A percentile compares a stretch with the other conserved stretches of the same genome.
These are phyloP conservation scores for Chondrostereum purpureum DNA, from an alignment of 1,284 basidiomycete species.

Conservation along the genomic window DNA sequence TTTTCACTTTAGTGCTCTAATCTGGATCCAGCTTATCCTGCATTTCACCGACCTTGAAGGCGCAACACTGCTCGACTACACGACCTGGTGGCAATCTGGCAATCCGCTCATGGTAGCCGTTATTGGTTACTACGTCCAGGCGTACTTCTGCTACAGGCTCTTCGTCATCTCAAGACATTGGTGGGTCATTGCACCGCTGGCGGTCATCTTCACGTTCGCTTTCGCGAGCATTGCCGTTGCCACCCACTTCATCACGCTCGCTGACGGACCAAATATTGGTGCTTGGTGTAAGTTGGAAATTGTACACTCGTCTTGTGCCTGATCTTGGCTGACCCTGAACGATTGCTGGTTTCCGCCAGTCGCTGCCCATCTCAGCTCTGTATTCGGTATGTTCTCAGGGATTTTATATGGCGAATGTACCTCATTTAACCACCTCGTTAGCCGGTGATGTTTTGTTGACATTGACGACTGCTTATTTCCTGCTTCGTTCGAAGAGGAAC, in stretches of 20 bases:
- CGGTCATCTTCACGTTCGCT: neutral
- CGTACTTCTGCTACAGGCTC: slow-evolving; percentile 4
- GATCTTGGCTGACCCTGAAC: neutral
- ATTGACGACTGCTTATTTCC: neutral
- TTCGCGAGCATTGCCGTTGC: neutral
- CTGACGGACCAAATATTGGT: neutral
- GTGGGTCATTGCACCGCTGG: neutral
- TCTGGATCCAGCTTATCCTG: slow-evolving; percentile 4
- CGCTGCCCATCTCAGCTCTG: neutral
- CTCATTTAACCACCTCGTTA: no score
- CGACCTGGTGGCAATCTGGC: neutral
- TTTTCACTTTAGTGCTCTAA: slow-evolving; percentile 1
- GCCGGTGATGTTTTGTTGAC: neutral
- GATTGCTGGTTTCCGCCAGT: neutral
- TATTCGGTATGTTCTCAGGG: neutral
- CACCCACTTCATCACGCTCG: neutral
- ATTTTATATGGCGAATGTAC: no score
- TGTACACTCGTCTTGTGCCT: no score
- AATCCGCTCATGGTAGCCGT: slow-evolving; percentile 4
- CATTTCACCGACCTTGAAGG: neutral
- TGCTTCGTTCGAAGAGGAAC: neutral
- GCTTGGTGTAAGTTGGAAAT: slow-evolving; percentile 1
- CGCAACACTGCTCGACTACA: neutral
- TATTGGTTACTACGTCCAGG: slow-evolving; percentile 2
- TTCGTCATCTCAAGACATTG: slow-evolving; percentile 1